A percentile compares a stretch with the other conserved stretches of the same genome.
These are phyloP conservation scores for Glebionis coronaria DNA, from an alignment of 129 eudicot species.

Conservation along the genomic window DNA sequence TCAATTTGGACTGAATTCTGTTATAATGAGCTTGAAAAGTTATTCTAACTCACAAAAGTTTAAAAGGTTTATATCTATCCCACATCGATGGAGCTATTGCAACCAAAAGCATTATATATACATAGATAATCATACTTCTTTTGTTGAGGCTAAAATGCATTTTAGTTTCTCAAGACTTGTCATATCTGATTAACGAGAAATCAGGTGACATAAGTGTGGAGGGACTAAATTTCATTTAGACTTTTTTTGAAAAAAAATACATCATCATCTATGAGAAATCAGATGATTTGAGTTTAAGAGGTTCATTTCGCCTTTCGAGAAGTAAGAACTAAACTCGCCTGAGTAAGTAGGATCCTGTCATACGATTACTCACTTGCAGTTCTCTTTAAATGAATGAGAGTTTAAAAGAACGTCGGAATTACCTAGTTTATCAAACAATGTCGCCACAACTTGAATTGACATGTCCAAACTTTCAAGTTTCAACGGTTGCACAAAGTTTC, in stretches of 20 bases:
- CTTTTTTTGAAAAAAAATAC: slow-evolving; percentile 75
- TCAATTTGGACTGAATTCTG: too few relatives aligned
- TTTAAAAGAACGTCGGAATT: slow-evolving; percentile 21
- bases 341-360: slow-evolving; percentile 13
- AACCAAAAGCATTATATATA: too few relatives aligned
- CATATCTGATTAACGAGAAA: too few relatives aligned
- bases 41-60: too few relatives aligned
- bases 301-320: slow-evolving; percentile 52
- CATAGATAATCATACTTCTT: too few relatives aligned
- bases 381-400: background rate
- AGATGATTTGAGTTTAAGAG: slow-evolving; percentile 78
- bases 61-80: too few relatives aligned
- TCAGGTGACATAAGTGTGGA: too few relatives aligned
- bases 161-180: too few relatives aligned
- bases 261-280: slow-evolving; percentile 78
- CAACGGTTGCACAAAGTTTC: slow-evolving; percentile 74
- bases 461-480: slow-evolving; percentile 85
- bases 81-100: too few relatives aligned
- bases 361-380: slow-evolving; percentile 1
- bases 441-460: slow-evolving; percentile 81
- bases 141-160: too few relatives aligned
- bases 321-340: slow-evolving; percentile 60
- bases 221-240: too few relatives aligned
- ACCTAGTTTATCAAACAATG: slow-evolving; percentile 94
- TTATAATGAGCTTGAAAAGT: too few relatives aligned